A percentile compares a stretch with the other conserved stretches of the same genome.
These are phyloP conservation scores for Cyphellophora europaea DNA, from an alignment of 2,329 filamentous ascomycete species.

Conservation along the genomic window DNA sequence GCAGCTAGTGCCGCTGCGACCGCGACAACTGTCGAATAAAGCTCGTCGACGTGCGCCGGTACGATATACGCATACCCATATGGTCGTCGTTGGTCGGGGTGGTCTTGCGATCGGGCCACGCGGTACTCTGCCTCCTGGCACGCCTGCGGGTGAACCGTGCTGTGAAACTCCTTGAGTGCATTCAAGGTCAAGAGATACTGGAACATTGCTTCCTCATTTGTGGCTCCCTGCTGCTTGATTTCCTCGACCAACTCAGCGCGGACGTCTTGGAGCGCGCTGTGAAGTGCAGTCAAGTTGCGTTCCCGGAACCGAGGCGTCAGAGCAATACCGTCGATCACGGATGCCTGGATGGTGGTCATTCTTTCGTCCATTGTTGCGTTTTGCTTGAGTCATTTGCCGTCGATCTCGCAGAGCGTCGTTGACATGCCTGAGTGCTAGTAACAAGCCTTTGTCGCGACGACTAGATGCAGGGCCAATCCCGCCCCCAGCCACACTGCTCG, in stretches of 20 bases:
- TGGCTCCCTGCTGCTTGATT: constrained; percentile 21
- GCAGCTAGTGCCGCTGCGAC: constrained; percentile 27
- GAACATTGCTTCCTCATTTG: constrained; percentile 24
- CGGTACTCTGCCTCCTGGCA: constrained; percentile 23
- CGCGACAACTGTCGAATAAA: constrained; percentile 25
- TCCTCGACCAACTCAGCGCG: constrained; percentile 22
- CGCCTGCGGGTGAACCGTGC: constrained; percentile 13
- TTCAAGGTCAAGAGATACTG: constrained; percentile 21
- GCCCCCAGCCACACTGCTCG: no score
- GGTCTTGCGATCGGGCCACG: constrained; percentile 20
- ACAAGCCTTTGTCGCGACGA: not conserved
- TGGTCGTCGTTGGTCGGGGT: constrained; percentile 13
- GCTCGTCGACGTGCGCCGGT: constrained; percentile 22
- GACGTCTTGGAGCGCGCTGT: constrained; percentile 22
- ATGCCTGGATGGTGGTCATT: constrained; percentile 2
- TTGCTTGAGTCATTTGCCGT: not conserved
- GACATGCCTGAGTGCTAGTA: no score
- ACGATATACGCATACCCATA: constrained; percentile 25
- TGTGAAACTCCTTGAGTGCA: constrained; percentile 21
- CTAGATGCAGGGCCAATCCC: not conserved
- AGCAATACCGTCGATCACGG: constrained; percentile 28
- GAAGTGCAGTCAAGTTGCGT: constrained; percentile 28
- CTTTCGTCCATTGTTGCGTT: not conserved
- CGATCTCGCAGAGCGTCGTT: not conserved
- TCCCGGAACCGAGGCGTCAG: constrained; percentile 29